Base-by-base conservation (phyloP, 768 basidiomycete genomes). In the Trametes coccinea region DNA sequence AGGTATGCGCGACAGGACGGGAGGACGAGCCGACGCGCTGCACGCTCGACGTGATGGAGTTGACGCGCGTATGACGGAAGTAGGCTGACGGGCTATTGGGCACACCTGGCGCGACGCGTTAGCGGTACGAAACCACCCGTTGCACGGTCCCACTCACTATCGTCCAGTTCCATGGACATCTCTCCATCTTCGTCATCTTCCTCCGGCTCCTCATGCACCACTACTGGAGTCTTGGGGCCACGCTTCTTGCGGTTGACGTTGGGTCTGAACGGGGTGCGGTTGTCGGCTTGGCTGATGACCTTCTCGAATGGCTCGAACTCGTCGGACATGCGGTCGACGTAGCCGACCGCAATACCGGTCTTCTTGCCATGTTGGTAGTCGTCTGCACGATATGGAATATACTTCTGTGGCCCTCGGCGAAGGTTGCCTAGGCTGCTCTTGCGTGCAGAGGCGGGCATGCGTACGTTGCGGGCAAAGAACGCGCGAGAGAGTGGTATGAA, bases 271-370 rank as follows among this genome's bases (percentile, higher is more conserved):
- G 86, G 88, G 4, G 85, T 80, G n/a, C 83, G 78, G 51, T 80
- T 80, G 74, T 89, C 88, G 2, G 82, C 88, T 67, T 89, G 88
- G 53, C 81, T 80, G 48, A 92, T 80, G 54, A 93, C 71, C 68
- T 90, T 82, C 57, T 88, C 89, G 71, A 92, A 92, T 0, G 85
- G 87, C 71, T 93, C 90, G 70, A 92, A 92, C 31, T 89, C 91
- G 72, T 92, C 91, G 29, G 89, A 89, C 70, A 83, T 84, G 66
- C 84, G 85, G 62, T 88, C 84, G 58, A 92, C 84, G 68, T 83
- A 82, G 41, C 76, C 81, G 13, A 92, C 85, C 0, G 83, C 79
- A 56, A 91, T 80, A 4, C 91, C 91, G 0, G 91, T 93, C 71
- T 85, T 89, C 81, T 90, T 92, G 16, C 91, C 91, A 57, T 87